These are phyloP conservation scores for Apiospora arundinis DNA, from an alignment of 2,329 filamentous ascomycete species.

Conservation along the genomic window DNA sequence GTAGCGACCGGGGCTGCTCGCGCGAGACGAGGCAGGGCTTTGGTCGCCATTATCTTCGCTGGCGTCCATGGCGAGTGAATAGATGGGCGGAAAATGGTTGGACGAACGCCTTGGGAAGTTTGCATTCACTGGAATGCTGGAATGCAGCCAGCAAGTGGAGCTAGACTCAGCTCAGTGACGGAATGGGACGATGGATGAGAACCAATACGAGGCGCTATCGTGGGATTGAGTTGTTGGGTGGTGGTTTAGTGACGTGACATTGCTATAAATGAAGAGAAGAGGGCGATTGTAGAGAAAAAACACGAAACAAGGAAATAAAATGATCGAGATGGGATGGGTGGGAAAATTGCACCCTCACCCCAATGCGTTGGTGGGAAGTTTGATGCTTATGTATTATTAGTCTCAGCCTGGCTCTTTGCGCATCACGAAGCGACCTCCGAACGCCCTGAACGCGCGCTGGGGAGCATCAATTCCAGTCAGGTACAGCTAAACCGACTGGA, in stretches of 20 bases:
- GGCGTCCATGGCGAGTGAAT: constrained; percentile 21
- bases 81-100: not conserved
- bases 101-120: not conserved
- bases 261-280: not conserved
- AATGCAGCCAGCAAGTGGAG: constrained; percentile 8
- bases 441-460: not conserved
- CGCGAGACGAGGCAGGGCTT: constrained; percentile 24
- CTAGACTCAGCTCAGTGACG: constrained; percentile 8
- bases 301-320: constrained; percentile 15
- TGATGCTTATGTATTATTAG: constrained; percentile 19
- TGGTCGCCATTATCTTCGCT: constrained; percentile 26
- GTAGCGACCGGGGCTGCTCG: constrained; percentile 23
- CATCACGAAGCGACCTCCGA: constrained; percentile 11
- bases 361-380: constrained; percentile 16
- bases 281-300: not conserved
- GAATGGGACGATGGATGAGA: constrained; percentile 11
- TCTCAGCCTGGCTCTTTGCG: constrained; percentile 9
- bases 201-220: not conserved
- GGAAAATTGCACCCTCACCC: constrained; percentile 9
- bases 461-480: not conserved
- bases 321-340: constrained; percentile 18
- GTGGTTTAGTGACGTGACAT: constrained; percentile 3
- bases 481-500: not conserved
- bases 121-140: constrained; percentile 17
- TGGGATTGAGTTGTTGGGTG: not conserved